Conservation (phyloP, 306 rosid species). For the Trifolium pratense region DNA sequence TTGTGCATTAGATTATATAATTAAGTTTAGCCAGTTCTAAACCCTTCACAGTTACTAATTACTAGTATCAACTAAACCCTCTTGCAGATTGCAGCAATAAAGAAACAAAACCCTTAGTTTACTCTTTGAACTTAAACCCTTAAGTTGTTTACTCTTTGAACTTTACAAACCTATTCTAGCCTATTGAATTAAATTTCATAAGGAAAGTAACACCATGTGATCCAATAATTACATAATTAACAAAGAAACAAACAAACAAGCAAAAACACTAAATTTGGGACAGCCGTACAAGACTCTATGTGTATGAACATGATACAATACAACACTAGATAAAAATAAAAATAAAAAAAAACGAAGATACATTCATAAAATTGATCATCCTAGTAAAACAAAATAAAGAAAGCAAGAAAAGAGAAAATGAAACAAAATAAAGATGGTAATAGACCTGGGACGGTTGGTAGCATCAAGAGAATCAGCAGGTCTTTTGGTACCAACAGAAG, state of each 20-base stretch:
- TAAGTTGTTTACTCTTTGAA: background rate
- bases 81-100: conserved; percentile 4
- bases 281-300: background rate
- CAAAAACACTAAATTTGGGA: background rate
- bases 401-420: background rate
- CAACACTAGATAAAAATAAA: background rate
- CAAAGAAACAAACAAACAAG: background rate
- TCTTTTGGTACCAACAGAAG: conserved; percentile 71
- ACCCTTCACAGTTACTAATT: background rate
- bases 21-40: too few relatives aligned
- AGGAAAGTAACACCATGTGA: conserved; percentile 12
- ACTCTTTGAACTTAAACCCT: conserved; percentile 28
- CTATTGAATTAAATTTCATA: background rate
- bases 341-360: background rate
- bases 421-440: background rate
- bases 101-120: background rate
- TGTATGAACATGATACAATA: background rate
- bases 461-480: conserved; percentile 74
- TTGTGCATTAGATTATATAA: background rate
- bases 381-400: background rate
- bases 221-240: background rate
- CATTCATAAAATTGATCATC: background rate
- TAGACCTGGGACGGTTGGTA: conserved; percentile 61
- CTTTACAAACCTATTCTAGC: conserved; percentile 15
- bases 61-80: conserved; percentile 28